phyloP scores from a whole-genome alignment of 192 early-diverging fungal genomes.

The Coemansia sp. region DNA sequence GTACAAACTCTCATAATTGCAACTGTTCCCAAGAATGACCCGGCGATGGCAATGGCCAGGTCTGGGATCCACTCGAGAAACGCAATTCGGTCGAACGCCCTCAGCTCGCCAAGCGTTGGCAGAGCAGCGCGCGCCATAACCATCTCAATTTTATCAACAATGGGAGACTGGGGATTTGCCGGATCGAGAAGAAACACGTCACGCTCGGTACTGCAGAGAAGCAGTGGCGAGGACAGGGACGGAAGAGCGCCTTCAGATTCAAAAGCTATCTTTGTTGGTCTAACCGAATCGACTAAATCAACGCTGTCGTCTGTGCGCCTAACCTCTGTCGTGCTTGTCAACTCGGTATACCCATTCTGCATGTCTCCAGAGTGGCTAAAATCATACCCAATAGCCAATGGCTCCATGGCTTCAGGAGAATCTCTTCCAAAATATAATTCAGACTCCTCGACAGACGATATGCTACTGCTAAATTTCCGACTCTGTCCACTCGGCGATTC shows the following conservation, averaged over 20 bases:
- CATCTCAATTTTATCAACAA: constrained; percentile 29
- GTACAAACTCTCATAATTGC: constrained; percentile 18
- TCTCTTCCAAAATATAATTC: background rate
- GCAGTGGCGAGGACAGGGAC: constrained; percentile 12
- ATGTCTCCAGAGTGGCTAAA: constrained; percentile 27
- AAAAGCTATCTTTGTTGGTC: background rate
- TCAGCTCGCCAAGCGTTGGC: constrained; percentile 11
- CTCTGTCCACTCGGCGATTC: background rate
- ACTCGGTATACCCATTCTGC: constrained; percentile 20
- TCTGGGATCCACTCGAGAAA: constrained; percentile 51
- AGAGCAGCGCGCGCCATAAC: constrained; percentile 12
- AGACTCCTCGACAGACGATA: background rate
- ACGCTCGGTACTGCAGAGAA: constrained; percentile 34
- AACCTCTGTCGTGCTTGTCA: background rate
- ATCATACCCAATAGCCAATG: background rate
- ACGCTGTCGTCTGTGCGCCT: background rate
- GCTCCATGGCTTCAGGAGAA: background rate
- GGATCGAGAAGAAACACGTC: constrained; percentile 43
- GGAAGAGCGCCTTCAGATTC: constrained; percentile 9
- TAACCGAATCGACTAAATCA: background rate
- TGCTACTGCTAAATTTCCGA: background rate
- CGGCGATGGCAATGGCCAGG: constrained; percentile 26
- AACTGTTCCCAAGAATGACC: constrained; percentile 27
- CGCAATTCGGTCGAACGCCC: constrained; percentile 39
- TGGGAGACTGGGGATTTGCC: constrained; percentile 1